Evolutionary conservation across 352 stramenopile species (phyloP), one percentile per base, ranked within the genome.

Genomic region (Globisporangium abappressorium): DNA sequence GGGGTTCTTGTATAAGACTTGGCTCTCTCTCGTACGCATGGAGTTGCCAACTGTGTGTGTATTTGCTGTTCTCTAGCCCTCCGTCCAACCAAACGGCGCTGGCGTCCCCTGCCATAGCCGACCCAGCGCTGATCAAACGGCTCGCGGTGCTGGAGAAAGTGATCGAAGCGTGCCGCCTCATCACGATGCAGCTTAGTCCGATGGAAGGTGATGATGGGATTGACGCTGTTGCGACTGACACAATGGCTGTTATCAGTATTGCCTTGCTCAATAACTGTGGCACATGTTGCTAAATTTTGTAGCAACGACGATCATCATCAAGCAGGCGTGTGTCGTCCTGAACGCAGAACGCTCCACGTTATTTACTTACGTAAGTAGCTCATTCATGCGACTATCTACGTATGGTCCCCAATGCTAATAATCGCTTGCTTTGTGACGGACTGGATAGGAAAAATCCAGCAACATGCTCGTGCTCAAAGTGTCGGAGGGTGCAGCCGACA

Each of bases 331-430:
- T 33, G 82, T 85, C 7, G 77, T 98, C 7, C 82, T 98, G 28
- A 93, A 93, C 46, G 91, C 87, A 5, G 93, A 98, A 61, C 79
- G 92, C 47, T 90, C 92, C 11, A 97, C 92, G 0, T 68, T 98
- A 0, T 98, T 97, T 74, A 91, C 93, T 47, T 87, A 96, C 64
- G 88, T 93, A 53, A 11, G 14, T 46, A 22, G 2, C 30, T 49
- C 41, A 36, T 46, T 28, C 3, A 61, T 11, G 7, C 24, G 12
- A 8, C 9, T 20, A 34, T 57, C 51, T 33, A 15, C 15, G n/a
- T 34, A 30, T 20, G 3, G 7, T 28, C 20, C 1, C 8, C 26
- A 43, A n/a, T 3, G 5, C 1, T 57, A 26, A 7, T 34, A 8
- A 33, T 33, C 30, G 4, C 34, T 51, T 15, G 3, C 0, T 26